phyloP scores from a whole-genome alignment of 177 flowering plant genomes.

The Vitis hybrid region DNA sequence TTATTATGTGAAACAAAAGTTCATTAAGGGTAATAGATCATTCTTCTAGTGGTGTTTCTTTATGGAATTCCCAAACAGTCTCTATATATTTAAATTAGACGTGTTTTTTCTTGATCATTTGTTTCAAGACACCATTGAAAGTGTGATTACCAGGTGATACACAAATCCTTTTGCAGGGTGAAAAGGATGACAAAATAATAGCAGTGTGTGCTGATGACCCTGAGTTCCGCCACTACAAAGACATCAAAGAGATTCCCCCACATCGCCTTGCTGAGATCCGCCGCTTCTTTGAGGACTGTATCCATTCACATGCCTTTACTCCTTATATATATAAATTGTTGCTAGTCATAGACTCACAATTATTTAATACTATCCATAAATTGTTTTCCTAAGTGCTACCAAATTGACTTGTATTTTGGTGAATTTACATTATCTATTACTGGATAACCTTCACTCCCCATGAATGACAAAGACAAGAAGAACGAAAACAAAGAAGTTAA shows the following conservation, averaged over 20 bases:
- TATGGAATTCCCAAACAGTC: too few species aligned
- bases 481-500: constrained; percentile 88
- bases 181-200: constrained; percentile 70
- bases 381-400: background rate
- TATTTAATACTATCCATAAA: background rate
- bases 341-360: too few species aligned
- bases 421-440: background rate
- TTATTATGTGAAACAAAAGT: too few species aligned
- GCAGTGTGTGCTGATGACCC: constrained; percentile 94
- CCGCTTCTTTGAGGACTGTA: constrained; percentile 96
- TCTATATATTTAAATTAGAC: too few species aligned
- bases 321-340: too few species aligned
- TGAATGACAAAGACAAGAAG: constrained; percentile 66
- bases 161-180: constrained; percentile 45
- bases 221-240: constrained; percentile 66
- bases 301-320: constrained; percentile 32
- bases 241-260: constrained; percentile 76
- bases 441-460: constrained; percentile 28
- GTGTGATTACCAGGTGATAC: background rate
- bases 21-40: too few species aligned
- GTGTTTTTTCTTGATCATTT: too few species aligned
- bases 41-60: too few species aligned
- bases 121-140: background rate
- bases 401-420: background rate
- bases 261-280: constrained; percentile 95